Evolutionary conservation across 2,329 filamentous ascomycete genomes (phyloP), one percentile per base, ranked within the genome.

Genomic region (Arachnomyces sp.): DNA sequence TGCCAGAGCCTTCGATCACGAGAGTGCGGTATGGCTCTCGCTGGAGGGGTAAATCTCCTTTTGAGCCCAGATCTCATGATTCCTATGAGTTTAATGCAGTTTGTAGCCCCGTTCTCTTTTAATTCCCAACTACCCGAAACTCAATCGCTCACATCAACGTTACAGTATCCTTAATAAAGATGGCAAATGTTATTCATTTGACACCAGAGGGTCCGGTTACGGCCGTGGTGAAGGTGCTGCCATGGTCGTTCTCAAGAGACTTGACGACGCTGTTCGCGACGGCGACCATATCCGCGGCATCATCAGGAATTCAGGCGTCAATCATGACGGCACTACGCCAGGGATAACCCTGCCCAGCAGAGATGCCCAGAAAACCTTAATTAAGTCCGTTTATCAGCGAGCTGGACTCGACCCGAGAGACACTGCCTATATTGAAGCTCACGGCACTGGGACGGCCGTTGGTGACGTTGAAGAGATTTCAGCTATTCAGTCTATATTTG

Each of bases 401-500:
- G 51, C 58, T 14, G 47, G 45, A 3, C 40, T 61, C 2, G 43
- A 56, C 6, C 54, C 61, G 6, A 71, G 77, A 33, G 80, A 86
- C 48, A 74, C 89, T 40, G 77, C 77, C 60, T 89, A 88, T 55
- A 76, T 89, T 7, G 84, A 89, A 63, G 84, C 88, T 78, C 84
- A 90, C 60, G 84, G 82, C 13, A 90, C 84, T 2, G 84, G 84
- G 31, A 89, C 83, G 0, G 81, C 87, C 58, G 83, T 81, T 28
- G 84, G 82, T 45, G 84, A 89, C 50, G 77, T 77, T n/a, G 82
- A 77, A 8, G 84, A 90, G 57, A 84, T 87, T 79, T 68, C 76
- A 2, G 84, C 80, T 1, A 80, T 25, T 25, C 20, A 25, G 87
- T 40, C 78, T 78, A 18, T 67, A 72, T 43, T 67, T 71, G 30